These are phyloP conservation scores for Fusarium concolor DNA, from an alignment of 2,329 filamentous ascomycete genomes.

Conservation along the genomic window DNA sequence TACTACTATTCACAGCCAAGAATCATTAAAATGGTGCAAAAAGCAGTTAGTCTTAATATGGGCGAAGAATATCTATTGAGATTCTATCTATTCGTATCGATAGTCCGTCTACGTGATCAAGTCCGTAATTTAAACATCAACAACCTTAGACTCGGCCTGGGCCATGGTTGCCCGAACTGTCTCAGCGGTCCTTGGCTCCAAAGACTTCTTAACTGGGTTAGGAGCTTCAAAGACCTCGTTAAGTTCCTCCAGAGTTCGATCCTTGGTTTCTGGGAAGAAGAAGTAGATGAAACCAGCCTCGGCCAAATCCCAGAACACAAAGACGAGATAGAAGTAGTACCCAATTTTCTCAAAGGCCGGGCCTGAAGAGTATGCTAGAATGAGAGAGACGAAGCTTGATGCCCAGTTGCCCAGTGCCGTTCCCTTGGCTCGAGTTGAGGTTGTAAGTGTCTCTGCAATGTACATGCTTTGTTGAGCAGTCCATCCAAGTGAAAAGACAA, in stretches of 20 bases:
- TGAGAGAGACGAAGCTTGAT: conserved; percentile 51
- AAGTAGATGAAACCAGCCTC: conserved; percentile 60
- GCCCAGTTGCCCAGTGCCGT: conserved; percentile 56
- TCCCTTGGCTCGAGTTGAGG: conserved; percentile 51
- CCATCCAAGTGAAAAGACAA: conserved; percentile 64
- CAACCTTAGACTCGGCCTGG: not conserved
- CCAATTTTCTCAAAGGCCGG: conserved; percentile 57
- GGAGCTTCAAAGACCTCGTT: conserved; percentile 35
- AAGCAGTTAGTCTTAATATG: no score
- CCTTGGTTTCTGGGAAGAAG: conserved; percentile 61
- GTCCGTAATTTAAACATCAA: conserved; percentile 1
- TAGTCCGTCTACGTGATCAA: not conserved
- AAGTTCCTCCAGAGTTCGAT: conserved; percentile 63
- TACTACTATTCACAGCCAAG: not conserved
- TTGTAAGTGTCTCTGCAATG: conserved; percentile 51
- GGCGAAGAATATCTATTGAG: no score
- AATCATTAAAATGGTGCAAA: not conserved
- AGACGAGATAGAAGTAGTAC: conserved; percentile 59
- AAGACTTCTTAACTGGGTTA: conserved; percentile 34
- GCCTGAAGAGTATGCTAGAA: conserved; percentile 59
- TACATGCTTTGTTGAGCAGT: conserved; percentile 58
- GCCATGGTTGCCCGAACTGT: conserved; percentile 34
- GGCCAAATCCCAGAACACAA: conserved; percentile 58
- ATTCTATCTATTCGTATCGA: not conserved
- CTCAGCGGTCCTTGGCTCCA: conserved; percentile 30